A percentile compares a stretch with the other conserved stretches of the same genome.
phyloP scores from a whole-genome alignment of 192 early-diverging fungal species.

The Rhizoclosmatium globosum region DNA sequence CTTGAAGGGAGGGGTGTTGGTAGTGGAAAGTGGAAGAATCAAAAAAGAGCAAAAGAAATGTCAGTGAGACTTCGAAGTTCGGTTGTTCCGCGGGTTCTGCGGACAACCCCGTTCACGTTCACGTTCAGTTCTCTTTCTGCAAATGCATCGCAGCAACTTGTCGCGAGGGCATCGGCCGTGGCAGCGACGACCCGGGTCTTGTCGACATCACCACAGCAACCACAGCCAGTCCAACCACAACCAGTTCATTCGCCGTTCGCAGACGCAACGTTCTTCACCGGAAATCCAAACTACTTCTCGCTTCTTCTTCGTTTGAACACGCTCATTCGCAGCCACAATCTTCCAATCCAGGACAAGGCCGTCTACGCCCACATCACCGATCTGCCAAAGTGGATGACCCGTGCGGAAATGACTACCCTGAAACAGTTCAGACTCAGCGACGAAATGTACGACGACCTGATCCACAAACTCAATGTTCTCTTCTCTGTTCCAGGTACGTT shows the following conservation, averaged over 20 bases:
- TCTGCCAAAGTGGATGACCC: constrained; percentile 38
- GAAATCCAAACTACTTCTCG: constrained; percentile 80
- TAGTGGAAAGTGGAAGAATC: too few species aligned
- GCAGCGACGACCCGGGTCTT: too few species aligned
- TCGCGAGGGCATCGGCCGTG: too few species aligned
- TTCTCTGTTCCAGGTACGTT: constrained; percentile 43
- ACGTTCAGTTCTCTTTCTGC: too few species aligned
- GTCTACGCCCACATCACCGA: constrained; percentile 2
- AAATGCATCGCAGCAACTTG: too few species aligned
- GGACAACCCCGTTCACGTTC: too few species aligned
- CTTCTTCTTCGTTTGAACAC: constrained; percentile 74
- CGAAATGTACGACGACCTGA: constrained; percentile 42
- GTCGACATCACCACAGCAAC: not conserved
- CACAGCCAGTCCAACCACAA: not conserved
- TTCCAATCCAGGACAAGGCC: constrained; percentile 35
- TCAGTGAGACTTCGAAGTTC: too few species aligned
- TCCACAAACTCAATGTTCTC: constrained; percentile 57
- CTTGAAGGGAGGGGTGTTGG: too few species aligned
- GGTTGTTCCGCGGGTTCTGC: too few species aligned
- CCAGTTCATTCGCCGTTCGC: constrained; percentile 47
- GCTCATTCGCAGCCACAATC: constrained; percentile 52
- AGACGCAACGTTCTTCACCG: constrained; percentile 88
- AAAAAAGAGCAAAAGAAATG: too few species aligned
- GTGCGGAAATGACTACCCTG: constrained; percentile 38
- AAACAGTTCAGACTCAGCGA: constrained; percentile 42